These are phyloP conservation scores for Dactylonectria estremocensis DNA, from an alignment of 2,329 filamentous ascomycete species.

Conservation along the genomic window DNA sequence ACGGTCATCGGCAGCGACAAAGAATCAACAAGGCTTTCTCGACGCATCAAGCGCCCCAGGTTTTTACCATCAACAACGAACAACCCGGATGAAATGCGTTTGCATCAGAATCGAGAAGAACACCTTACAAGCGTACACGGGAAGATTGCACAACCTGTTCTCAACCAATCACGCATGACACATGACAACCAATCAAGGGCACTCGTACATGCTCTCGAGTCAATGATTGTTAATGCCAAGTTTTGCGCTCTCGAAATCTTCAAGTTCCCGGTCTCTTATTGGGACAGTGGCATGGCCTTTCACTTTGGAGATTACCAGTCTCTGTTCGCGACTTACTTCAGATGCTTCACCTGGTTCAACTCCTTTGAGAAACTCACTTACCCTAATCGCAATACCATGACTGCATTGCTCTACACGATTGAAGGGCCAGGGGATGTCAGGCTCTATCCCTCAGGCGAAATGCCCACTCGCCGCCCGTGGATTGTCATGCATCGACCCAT, in stretches of 20 bases:
- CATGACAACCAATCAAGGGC: conserved; percentile 24
- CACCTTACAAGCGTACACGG: neutral
- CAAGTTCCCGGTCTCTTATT: conserved; percentile 60
- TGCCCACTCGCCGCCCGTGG: conserved; percentile 63
- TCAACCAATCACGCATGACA: conserved; percentile 20
- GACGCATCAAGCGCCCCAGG: conserved; percentile 42
- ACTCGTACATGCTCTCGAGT: conserved; percentile 26
- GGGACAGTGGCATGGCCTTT: conserved; percentile 44
- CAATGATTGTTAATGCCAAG: conserved; percentile 12
- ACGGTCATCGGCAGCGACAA: conserved; percentile 63
- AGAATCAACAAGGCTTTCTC: conserved; percentile 41
- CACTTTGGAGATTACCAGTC: conserved; percentile 41
- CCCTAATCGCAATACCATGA: conserved; percentile 39
- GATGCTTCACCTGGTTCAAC: conserved; percentile 45
- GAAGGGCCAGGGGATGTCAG: conserved; percentile 55
- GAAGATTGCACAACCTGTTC: neutral
- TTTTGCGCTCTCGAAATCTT: conserved; percentile 53
- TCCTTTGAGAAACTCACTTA: neutral
- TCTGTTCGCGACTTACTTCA: conserved; percentile 39
- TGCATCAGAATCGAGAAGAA: conserved; percentile 22
- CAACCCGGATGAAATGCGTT: conserved; percentile 54
- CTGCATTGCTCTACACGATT: conserved; percentile 67
- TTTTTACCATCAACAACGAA: conserved; percentile 55
- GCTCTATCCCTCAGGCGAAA: conserved; percentile 33
- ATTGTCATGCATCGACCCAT: conserved; percentile 63